Evolutionary conservation across 441 rosid species (phyloP).

Genomic region (Eugenia klotzschiana): DNA sequence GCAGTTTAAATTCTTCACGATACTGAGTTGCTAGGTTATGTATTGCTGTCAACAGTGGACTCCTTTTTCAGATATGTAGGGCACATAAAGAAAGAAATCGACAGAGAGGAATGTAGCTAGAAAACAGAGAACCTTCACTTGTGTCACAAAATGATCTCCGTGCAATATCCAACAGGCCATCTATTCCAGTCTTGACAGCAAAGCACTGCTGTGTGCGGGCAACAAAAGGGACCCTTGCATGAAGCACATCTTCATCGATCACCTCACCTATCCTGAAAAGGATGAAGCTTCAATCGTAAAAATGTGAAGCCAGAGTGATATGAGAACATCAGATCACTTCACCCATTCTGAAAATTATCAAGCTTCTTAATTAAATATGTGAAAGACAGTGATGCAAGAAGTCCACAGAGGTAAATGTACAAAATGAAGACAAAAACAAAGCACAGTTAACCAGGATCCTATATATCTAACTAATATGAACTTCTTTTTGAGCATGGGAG

Average conservation of each 20-base stretch:
- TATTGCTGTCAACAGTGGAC: conserved; percentile 44
- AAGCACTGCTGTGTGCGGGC: conserved; percentile 98
- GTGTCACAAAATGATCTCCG: conserved; percentile 93
- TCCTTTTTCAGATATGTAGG: conserved; percentile 4
- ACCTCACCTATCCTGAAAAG: conserved; percentile 70
- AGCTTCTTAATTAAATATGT: neutral
- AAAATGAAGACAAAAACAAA: neutral
- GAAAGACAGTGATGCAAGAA: neutral
- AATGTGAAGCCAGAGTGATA: neutral
- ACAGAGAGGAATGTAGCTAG: neutral
- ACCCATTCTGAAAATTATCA: neutral
- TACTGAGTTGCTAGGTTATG: conserved; percentile 85
- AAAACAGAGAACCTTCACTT: conserved; percentile 61
- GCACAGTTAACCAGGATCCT: neutral
- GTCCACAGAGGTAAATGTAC: neutral
- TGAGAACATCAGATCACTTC: conserved; percentile 3
- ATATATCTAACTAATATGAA: neutral
- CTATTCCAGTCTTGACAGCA: conserved; percentile 92
- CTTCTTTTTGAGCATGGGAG: neutral
- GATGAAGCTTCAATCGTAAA: neutral
- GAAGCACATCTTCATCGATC: conserved; percentile 93
- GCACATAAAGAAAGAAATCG: neutral
- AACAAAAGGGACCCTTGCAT: conserved; percentile 87
- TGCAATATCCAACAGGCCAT: conserved; percentile 89
- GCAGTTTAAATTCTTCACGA: conserved; percentile 78